Evolutionary conservation across 768 basidiomycete genomes (phyloP), one percentile per base, ranked within the genome.

Genomic region (Sarcodon aspratus): DNA sequence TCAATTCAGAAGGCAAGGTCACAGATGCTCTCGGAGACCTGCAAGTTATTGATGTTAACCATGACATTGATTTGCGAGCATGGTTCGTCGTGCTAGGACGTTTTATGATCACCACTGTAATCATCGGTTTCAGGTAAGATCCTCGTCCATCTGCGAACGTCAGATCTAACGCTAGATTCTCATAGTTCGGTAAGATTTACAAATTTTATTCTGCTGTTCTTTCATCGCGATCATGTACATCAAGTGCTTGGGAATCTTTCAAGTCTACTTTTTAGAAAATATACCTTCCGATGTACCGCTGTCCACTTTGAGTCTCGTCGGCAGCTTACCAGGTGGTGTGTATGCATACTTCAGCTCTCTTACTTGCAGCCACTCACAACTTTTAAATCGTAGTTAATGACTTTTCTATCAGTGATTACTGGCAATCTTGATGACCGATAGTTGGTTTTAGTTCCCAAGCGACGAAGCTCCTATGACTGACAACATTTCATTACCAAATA

Each of bases 381-480:
- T 31, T 45, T 12, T n/a, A 33, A 6, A 10, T 36, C 9, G 12
- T 50, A 58, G 57, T 45, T 55, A 43, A 59, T 65, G 61, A 61
- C 57, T 11, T 48, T 57, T 9, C 48, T 52, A 10, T 47, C 62
- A 10, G 61, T 62, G 42, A 45, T 65, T 1, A 53, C 60, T 13
- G 64, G 64, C 13, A 63, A 62, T 21, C 56, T 65, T 17, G 64
- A 58, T 7, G 64, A 65, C 44, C 48, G 64, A 49, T 63, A 54
- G 64, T 63, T 48, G 57, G 64, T 56, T 12, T 37, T 34, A 6
- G 9, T 38, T 37, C 40, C 7, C 35, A 17, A 12, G 32, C 35
- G 11, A 6, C 9, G 52, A 7, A 13, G 43, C 40, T 6, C 34
- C 47, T 21, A 46, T 40, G 32, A 34, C 15, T 21, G 46, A 7